Evolutionary conservation across 2,329 filamentous ascomycete species (phyloP), one percentile per base, ranked within the genome.

Genomic region (Pseudopyricularia javanii): DNA sequence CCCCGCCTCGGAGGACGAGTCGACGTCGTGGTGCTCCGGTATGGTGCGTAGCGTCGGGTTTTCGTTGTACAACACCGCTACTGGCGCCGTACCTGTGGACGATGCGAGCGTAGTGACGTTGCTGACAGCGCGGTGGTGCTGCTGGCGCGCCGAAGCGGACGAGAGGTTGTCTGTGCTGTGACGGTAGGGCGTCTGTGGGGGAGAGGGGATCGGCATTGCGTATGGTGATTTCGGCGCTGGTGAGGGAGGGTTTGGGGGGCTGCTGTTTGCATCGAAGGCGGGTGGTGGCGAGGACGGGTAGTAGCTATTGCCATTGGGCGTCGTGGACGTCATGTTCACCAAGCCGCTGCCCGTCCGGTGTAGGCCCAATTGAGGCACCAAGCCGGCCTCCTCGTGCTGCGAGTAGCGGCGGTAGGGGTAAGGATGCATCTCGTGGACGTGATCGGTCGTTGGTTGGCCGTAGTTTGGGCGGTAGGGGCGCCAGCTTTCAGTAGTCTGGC

Each of bases 401-500:
- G 34, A 34, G 35, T 37, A 51, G 49, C 49, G 34, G 33, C 49
- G 34, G 34, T 28, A 30, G n/a, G 49, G 49, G 33, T 51, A 51
- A 22, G 49, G 49, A 35, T 43, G 34, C 49, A 51, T 51, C 35
- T 51, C 49, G 49, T 51, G 49, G n/a, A 50, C 48, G n/a, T 50
- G 48, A 8, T 30, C 48, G 20, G 33, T 34, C 28, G 30, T 35
- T 11, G 49, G 49, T 5, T 24, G 24, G 33, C 49, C 34, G 35
- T 43, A 35, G 35, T 35, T 35, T 22, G 34, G 22, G 24, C 34
- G 34, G 34, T 43, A 51, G n/a, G 49, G 49, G 9, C 49, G 49
- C 49, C 49, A 51, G 35, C 24, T 51, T 40, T 40, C 34, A 2
- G 49, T 34, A 1, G 48, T 37, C 7, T 50, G 48, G 20, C 24